A percentile compares a stretch with the other conserved stretches of the same genome.
Evolutionary conservation across 805 yeast species (phyloP).

Genomic region (Ogataea salicorniae): DNA sequence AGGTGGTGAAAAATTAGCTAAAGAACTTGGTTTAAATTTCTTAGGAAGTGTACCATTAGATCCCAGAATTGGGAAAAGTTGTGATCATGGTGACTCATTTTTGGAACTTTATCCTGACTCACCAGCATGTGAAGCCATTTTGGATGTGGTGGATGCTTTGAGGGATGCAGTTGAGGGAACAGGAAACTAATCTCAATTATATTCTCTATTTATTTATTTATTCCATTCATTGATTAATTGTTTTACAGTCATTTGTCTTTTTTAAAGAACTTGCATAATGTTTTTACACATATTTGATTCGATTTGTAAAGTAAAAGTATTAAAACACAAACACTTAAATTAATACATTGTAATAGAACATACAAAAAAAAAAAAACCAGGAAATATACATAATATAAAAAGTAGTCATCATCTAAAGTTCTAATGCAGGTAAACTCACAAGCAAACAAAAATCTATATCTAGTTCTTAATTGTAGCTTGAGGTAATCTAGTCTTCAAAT

Average conservation of each 20-base stretch:
- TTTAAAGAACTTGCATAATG: too few relatives aligned
- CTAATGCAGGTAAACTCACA: too few relatives aligned
- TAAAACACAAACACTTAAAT: too few relatives aligned
- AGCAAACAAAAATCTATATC: neutral
- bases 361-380: too few relatives aligned
- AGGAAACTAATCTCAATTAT: neutral
- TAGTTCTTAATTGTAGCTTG: neutral
- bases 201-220: neutral
- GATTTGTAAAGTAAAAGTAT: too few relatives aligned
- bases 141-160: slow-evolving; percentile 73
- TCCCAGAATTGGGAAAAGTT: slow-evolving; percentile 85
- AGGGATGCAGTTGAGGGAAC: slow-evolving; percentile 37
- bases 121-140: slow-evolving; percentile 84
- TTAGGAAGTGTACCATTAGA: slow-evolving; percentile 93
- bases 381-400: too few relatives aligned
- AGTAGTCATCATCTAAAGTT: too few relatives aligned
- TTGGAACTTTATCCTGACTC: slow-evolving; percentile 82
- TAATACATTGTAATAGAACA: too few relatives aligned
- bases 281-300: too few relatives aligned
- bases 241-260: too few relatives aligned
- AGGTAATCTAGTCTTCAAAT: slow-evolving; percentile 25
- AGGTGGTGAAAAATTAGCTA: slow-evolving; percentile 82
- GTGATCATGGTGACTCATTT: slow-evolving; percentile 84
- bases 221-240: neutral
- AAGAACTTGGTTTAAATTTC: slow-evolving; percentile 72